Conservation (phyloP, 768 basidiomycete species). For the Wakefieldia striispora region DNA sequence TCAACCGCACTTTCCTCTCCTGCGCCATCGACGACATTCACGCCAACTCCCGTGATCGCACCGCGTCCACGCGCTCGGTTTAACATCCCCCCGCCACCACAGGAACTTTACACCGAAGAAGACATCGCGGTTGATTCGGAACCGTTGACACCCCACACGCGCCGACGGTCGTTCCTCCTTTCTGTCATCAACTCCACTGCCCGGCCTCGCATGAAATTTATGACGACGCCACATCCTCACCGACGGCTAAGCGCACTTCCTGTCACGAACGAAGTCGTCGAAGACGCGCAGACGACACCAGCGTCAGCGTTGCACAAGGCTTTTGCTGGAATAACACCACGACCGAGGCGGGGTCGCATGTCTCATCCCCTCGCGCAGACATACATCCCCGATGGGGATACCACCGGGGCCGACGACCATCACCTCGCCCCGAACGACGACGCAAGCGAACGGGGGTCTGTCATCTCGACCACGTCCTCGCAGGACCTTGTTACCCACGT, state of each 20-base stretch:
- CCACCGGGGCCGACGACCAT: slow-evolving; percentile 21
- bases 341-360: slow-evolving; percentile 47
- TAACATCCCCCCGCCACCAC: slow-evolving; percentile 44
- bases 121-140: slow-evolving; percentile 39
- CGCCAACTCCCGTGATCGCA: slow-evolving; percentile 68
- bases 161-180: slow-evolving; percentile 78
- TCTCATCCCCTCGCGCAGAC: slow-evolving; percentile 70
- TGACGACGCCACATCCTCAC: slow-evolving; percentile 45
- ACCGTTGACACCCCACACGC: slow-evolving; percentile 65
- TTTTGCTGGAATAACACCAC: slow-evolving; percentile 65
- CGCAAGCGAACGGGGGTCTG: slow-evolving; percentile 57
- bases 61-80: slow-evolving; percentile 64
- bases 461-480: slow-evolving; percentile 81
- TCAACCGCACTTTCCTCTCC: slow-evolving; percentile 54
- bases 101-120: slow-evolving; percentile 36
- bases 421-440: slow-evolving; percentile 37
- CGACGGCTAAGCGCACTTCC: slow-evolving; percentile 59
- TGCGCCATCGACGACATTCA: slow-evolving; percentile 53
- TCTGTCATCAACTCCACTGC: slow-evolving; percentile 81
- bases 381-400: slow-evolving; percentile 35
- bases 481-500: slow-evolving; percentile 81
- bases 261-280: slow-evolving; percentile 43
- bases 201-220: slow-evolving; percentile 54
- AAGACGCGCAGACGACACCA: slow-evolving; percentile 30
- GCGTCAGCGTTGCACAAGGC: slow-evolving; percentile 44